These are phyloP conservation scores for Psilocybe tampanensis DNA, from an alignment of 768 basidiomycete genomes.

Conservation along the genomic window DNA sequence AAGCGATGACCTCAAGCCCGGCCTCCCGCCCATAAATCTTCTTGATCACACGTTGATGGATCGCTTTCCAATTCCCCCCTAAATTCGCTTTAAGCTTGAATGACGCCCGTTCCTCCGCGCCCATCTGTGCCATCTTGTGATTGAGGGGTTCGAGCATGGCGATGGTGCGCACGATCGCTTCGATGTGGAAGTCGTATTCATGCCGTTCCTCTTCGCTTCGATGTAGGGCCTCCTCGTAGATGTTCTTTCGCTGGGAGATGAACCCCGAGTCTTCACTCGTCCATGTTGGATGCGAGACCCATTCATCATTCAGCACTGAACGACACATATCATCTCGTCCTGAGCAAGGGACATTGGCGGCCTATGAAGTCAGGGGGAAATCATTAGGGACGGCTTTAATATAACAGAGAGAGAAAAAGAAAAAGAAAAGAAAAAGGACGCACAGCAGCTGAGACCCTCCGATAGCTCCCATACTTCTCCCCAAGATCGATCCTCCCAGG, in stretches of 20 bases:
- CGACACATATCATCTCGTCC: constrained; percentile 98
- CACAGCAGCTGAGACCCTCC: constrained; percentile 79
- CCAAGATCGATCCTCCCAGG: constrained; percentile 69
- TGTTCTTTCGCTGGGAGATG: constrained; percentile 89
- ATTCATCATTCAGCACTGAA: constrained; percentile 95
- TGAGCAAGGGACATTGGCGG: constrained; percentile 85
- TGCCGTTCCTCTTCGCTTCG: constrained; percentile 97
- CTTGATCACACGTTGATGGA: constrained; percentile 93
- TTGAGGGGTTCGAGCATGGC: constrained; percentile 88
- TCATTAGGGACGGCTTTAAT: neutral
- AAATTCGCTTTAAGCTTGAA: constrained; percentile 92
- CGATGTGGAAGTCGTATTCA: constrained; percentile 98
- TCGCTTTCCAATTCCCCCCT: constrained; percentile 83
- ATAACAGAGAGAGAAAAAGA: neutral
- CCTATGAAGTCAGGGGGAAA: constrained; percentile 48
- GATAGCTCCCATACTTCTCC: constrained; percentile 86
- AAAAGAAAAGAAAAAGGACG: constrained; percentile 30
- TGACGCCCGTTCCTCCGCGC: constrained; percentile 70
- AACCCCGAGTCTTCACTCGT: constrained; percentile 94
- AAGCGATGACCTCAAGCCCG: constrained; percentile 78
- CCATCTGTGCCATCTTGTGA: constrained; percentile 81
- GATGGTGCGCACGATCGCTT: constrained; percentile 92
- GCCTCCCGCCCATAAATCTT: constrained; percentile 94
- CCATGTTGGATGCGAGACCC: constrained; percentile 97
- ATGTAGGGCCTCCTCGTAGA: constrained; percentile 95